These are phyloP conservation scores for Daldinia sp. DNA, from an alignment of 2,329 filamentous ascomycete genomes.

Conservation along the genomic window DNA sequence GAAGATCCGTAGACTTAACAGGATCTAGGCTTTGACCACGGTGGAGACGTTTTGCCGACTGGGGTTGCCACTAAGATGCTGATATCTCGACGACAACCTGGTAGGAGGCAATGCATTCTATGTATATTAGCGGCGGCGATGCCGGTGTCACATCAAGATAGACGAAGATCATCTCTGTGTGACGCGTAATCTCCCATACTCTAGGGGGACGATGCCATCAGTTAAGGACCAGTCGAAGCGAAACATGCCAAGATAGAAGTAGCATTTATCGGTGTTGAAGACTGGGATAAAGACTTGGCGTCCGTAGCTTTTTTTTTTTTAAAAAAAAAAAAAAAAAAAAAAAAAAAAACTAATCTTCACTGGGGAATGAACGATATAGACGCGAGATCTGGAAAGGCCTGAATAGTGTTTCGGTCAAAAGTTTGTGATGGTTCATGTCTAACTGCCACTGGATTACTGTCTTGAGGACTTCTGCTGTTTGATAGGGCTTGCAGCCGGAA, in stretches of 20 bases:
- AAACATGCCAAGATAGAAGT: conserved; percentile 35
- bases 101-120: background rate
- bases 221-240: conserved; percentile 26
- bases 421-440: background rate
- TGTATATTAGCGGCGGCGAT: background rate
- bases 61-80: conserved; percentile 1
- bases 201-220: conserved; percentile 6
- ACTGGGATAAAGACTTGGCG: conserved; percentile 25
- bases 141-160: conserved; percentile 5
- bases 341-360: conserved; percentile 1
- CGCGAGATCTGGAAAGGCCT: background rate
- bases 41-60: conserved; percentile 20
- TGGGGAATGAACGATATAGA: background rate
- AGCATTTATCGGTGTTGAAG: conserved; percentile 11
- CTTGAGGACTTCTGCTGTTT: background rate
- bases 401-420: background rate
- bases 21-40: conserved; percentile 14
- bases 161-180: conserved; percentile 12
- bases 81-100: conserved; percentile 1
- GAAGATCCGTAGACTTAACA: conserved; percentile 13
- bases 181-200: conserved; percentile 26
- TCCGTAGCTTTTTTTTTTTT: conserved; percentile 2
- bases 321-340: too few relatives aligned
- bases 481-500: background rate
- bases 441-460: background rate